Base-by-base conservation (phyloP, 169 alveolate species). In the Plasmodium cynomolgi region DNA sequence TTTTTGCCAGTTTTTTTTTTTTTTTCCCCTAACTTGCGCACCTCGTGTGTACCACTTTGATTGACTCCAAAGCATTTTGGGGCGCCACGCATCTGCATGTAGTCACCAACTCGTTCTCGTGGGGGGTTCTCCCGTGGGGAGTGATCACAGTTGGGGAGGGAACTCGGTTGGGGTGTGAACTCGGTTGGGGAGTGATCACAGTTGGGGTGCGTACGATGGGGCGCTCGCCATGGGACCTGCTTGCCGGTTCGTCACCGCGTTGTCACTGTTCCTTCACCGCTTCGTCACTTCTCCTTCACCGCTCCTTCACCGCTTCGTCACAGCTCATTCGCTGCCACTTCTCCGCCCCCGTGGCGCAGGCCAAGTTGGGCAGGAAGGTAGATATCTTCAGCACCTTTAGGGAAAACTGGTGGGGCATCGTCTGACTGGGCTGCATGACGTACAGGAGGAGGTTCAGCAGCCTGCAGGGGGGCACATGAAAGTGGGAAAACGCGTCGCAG, bases 401-500 rank as follows among this genome's bases (percentile, higher is more conserved):
- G 37, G 75, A 20, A 44, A 86, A 86, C 39, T 86, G 86, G n/a
- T 77, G 47, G 33, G 41, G 58, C 3, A 15, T 75, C 33, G 93
- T 86, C 17, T 86, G 75, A 29, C 71, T 79, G 26, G 93, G 93
- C n/a, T 86, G 93, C 31, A 86, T 86, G 77, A 20, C 44, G 58
- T 86, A 86, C 23, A 86, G 83, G 41, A 86, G 68, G 3, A 86
- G 81, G 39, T 37, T 86, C 17, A 86, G 17, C 62, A 41, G 34
- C 68, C 93, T 86, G 26, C 71, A 29, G 26, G 9, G 58, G n/a
- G 29, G n/a, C n/a, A n/a, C n/a, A n/a, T n/a, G n/a, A n/a, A n/a
- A n/a, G n/a, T n/a, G n/a, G n/a, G n/a, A n/a, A n/a, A n/a, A n/a
- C n/a, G 34, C 68, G 29, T 44, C 1, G 54, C 54, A 44, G 8